Evolutionary conservation across 2,329 filamentous ascomycete species (phyloP).

Genomic region (Clonostachys solani): DNA sequence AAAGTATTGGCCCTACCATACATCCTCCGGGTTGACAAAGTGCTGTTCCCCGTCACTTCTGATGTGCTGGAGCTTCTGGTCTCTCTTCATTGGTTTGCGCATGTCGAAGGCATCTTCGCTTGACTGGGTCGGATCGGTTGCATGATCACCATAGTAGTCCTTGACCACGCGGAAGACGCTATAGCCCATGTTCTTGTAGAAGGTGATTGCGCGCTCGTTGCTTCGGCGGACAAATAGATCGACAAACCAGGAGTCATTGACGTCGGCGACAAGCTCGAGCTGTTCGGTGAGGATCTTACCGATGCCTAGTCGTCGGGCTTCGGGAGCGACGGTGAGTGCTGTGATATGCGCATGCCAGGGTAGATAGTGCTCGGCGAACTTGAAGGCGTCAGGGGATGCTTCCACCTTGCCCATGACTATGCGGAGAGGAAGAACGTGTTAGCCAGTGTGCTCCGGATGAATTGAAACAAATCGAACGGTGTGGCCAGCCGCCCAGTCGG

Average conservation of each 20-base stretch:
- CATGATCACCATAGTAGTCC: slow-evolving; percentile 89
- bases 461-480: background rate
- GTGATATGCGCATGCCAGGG: slow-evolving; percentile 99
- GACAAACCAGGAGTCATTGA: slow-evolving; percentile 87
- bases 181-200: slow-evolving; percentile 92
- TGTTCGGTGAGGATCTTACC: slow-evolving; percentile 78
- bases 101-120: slow-evolving; percentile 95
- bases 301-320: slow-evolving; percentile 80
- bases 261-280: slow-evolving; percentile 78
- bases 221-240: slow-evolving; percentile 90
- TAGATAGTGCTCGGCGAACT: slow-evolving; percentile 83
- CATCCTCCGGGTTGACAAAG: slow-evolving; percentile 76
- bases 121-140: slow-evolving; percentile 53
- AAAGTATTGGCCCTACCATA: slow-evolving; percentile 58
- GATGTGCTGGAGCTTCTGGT: slow-evolving; percentile 71
- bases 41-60: slow-evolving; percentile 77
- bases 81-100: slow-evolving; percentile 84
- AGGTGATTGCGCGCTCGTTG: slow-evolving; percentile 79
- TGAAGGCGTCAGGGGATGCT: slow-evolving; percentile 71
- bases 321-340: slow-evolving; percentile 85
- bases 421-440: slow-evolving; percentile 2
- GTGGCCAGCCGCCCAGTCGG: background rate
- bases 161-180: slow-evolving; percentile 84
- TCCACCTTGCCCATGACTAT: slow-evolving; percentile 98
- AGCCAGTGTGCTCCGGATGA: too few species aligned